Evolutionary conservation across 441 rosid species (phyloP), one percentile per base, ranked within the genome.

Genomic region (Adansonia gregorii): DNA sequence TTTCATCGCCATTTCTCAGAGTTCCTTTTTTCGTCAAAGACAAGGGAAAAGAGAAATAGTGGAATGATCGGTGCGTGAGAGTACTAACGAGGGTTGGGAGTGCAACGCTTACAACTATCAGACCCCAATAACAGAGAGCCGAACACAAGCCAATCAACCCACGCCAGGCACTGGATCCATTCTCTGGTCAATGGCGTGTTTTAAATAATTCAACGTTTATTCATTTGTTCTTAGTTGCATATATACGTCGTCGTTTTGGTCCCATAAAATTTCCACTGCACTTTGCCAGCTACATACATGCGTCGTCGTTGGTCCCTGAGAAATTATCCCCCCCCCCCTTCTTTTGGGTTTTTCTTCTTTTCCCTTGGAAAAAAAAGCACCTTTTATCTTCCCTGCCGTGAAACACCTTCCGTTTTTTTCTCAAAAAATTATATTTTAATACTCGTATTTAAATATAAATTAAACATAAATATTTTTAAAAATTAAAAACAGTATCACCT

Each of bases 1-100:
- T 82, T 80, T 88, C 89, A 84, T 89, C 85, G 86, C 76, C 83
- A 52, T 70, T 67, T 67, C 72, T n/a, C 31, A 67, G 54, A 11
- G 54, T 19, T 67, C 43, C 72, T 45, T 9, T 67, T 15, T 51
- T 27, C 60, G 60, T 52, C 74, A 27, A 24, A 49, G 4, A 22
- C 4, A 41, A 65, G 55, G 15, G 55, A 1, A 6, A 7, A 35
- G 2, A 15, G 10, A 58, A 2, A 43, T 6, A 54, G 48, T 10
- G n/a, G 19, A 46, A 19, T 19, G 15, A 45, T 67, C 8, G 15
- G 31, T 5, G 9, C 5, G n/a, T 19, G 8, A 9, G 56, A 51
- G n/a, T 51, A 14, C 0, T 9, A 17, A 27, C 0, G 1, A 6
- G 49, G 51, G 14, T 24, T 19, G 69, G 22, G 52, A 17, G 41